Percentiles rank a stretch among this genome's conserved stretches.
Evolutionary conservation across 768 basidiomycete species (phyloP).

Genomic region (Fibroporia radiculosa): DNA sequence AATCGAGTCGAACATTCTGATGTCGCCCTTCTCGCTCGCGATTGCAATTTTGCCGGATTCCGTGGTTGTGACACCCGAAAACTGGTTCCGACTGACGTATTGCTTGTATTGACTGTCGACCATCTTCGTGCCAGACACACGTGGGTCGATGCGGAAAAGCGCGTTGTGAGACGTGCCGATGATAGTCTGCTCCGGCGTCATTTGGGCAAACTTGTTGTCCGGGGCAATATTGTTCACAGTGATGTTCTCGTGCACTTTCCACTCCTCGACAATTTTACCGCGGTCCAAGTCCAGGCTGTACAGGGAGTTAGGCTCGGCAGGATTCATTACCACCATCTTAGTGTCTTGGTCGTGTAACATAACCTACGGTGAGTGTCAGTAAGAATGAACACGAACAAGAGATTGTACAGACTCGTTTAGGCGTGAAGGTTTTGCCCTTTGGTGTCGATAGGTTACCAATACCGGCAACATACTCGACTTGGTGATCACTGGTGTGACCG

Average conservation of each 20-base stretch:
- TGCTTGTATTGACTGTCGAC: conserved; percentile 95
- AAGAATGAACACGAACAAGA: not conserved
- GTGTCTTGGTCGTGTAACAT: conserved; percentile 97
- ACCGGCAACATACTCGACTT: conserved; percentile 80
- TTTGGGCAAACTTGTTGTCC: conserved; percentile 91
- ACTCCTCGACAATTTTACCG: conserved; percentile 96
- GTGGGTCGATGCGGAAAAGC: conserved; percentile 96
- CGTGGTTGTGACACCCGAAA: conserved; percentile 89
- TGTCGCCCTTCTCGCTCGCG: conserved; percentile 94
- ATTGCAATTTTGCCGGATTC: conserved; percentile 82
- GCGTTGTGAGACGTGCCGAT: conserved; percentile 92
- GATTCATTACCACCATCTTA: conserved; percentile 91
- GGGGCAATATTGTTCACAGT: conserved; percentile 86
- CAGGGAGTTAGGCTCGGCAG: conserved; percentile 69
- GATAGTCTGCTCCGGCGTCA: conserved; percentile 85
- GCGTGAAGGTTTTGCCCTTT: conserved; percentile 79
- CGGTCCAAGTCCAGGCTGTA: conserved; percentile 90
- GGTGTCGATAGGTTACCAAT: conserved; percentile 77
- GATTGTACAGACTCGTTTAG: conserved; percentile 65
- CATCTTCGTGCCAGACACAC: conserved; percentile 85
- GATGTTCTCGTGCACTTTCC: conserved; percentile 92
- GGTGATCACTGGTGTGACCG: conserved; percentile 57
- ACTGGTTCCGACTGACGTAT: conserved; percentile 91
- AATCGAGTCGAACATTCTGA: conserved; percentile 88
- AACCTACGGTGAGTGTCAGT: conserved; percentile 41